These are phyloP conservation scores for Flaveria bidentis DNA, from an alignment of 129 eudicot species.

Conservation along the genomic window DNA sequence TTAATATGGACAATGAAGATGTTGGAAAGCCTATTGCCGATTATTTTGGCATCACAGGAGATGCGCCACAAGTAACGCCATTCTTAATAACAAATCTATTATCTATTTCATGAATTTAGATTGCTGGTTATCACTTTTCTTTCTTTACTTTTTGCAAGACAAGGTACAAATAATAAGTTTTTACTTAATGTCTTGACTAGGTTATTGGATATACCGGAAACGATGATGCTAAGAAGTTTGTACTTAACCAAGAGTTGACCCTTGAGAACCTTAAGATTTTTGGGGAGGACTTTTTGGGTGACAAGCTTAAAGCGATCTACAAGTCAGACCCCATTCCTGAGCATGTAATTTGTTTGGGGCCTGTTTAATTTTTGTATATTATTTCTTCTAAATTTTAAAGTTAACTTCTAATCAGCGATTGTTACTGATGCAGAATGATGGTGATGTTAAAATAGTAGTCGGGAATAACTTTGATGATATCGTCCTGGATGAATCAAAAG, in stretches of 20 bases:
- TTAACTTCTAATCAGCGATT: neutral
- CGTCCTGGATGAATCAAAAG: conserved; percentile 90
- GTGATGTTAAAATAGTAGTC: conserved; percentile 90
- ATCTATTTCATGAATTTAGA: conserved; percentile 2
- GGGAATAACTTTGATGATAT: conserved; percentile 91
- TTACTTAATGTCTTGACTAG: conserved; percentile 39
- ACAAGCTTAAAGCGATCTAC: conserved; percentile 75
- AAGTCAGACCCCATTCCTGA: conserved; percentile 91
- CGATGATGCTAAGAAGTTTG: conserved; percentile 63
- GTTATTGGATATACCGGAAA: conserved; percentile 72
- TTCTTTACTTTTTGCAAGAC: conserved; percentile 9
- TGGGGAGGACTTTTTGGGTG: conserved; percentile 64
- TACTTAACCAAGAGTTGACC: conserved; percentile 60
- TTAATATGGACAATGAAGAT: conserved; percentile 84
- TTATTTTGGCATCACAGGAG: conserved; percentile 79
- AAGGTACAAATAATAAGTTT: neutral
- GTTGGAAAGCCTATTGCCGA: conserved; percentile 84
- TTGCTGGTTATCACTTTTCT: conserved; percentile 12
- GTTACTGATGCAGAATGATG: conserved; percentile 62
- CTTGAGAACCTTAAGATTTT: conserved; percentile 68
- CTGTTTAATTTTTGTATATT: neutral
- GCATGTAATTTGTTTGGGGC: conserved; percentile 47
- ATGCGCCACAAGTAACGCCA: conserved; percentile 65
- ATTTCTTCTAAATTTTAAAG: neutral
- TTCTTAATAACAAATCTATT: conserved; percentile 2